Percentiles rank a stretch among this genome's conserved stretches.
These are phyloP conservation scores for Geranium brycei DNA, from an alignment of 345 rosid genomes.

Conservation along the genomic window DNA sequence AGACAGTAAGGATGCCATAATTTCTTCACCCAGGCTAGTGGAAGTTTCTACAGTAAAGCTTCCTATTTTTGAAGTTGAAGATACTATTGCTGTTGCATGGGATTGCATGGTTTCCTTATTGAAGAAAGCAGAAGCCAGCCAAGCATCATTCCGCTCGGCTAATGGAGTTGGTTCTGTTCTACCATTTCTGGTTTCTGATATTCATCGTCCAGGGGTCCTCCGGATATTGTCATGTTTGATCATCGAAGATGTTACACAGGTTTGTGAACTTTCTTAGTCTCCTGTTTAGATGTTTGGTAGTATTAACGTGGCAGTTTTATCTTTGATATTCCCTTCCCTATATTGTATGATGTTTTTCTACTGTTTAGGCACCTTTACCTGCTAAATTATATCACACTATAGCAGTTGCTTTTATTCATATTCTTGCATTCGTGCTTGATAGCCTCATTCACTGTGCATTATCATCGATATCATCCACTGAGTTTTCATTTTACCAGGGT, in stretches of 20 bases:
- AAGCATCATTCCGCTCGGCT: slow-evolving; percentile 75
- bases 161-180: slow-evolving; percentile 76
- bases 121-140: slow-evolving; percentile 90
- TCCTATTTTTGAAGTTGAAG: slow-evolving; percentile 80
- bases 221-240: slow-evolving; percentile 86
- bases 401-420: not conserved
- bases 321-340: not conserved
- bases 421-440: not conserved
- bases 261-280: slow-evolving; percentile 15
- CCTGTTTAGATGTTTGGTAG: slow-evolving; percentile 3
- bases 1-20: slow-evolving; percentile 68
- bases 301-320: not conserved
- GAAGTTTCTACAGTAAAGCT: slow-evolving; percentile 70
- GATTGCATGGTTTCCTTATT: slow-evolving; percentile 84
- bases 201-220: slow-evolving; percentile 87
- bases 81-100: slow-evolving; percentile 75
- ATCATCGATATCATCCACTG: slow-evolving; percentile 3
- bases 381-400: not conserved
- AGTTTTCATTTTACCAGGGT: slow-evolving; percentile 32
- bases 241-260: slow-evolving; percentile 82
- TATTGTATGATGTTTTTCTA: too few species aligned
- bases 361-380: not conserved
- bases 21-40: slow-evolving; percentile 81
- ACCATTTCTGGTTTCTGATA: slow-evolving; percentile 67
- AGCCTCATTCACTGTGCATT: not conserved